These are phyloP conservation scores for Sporothrix variecibatus DNA, from an alignment of 2,329 filamentous ascomycete species.

Conservation along the genomic window DNA sequence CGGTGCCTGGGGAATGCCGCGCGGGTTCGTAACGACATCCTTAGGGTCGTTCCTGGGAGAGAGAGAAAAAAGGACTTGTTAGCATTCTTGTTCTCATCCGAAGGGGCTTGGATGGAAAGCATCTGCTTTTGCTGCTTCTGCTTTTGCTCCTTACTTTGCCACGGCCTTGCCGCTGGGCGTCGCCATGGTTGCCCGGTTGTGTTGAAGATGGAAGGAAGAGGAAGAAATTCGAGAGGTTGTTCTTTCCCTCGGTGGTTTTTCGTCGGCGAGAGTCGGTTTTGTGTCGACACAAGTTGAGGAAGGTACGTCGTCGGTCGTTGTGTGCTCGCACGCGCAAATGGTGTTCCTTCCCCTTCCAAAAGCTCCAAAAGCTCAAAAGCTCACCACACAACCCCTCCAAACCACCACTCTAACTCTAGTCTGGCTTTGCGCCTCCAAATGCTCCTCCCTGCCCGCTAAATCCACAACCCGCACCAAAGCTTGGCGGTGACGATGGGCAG, in stretches of 20 bases:
- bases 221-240: not conserved
- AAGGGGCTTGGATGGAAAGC: not conserved
- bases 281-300: not conserved
- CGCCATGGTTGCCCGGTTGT: slow-evolving; percentile 18
- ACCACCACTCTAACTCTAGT: not conserved
- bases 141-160: slow-evolving; percentile 37
- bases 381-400: slow-evolving; percentile 18
- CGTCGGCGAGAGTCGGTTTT: too few species aligned
- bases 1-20: slow-evolving; percentile 80
- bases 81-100: too few species aligned
- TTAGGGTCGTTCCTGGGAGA: slow-evolving; percentile 6
- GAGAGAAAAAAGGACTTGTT: too few species aligned
- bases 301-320: not conserved
- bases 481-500: slow-evolving; percentile 30
- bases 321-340: slow-evolving; percentile 5
- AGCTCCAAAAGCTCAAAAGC: slow-evolving; percentile 5
- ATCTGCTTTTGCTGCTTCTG: too few species aligned
- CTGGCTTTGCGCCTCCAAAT: not conserved
- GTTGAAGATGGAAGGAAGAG: too few species aligned
- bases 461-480: not conserved
- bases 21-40: slow-evolving; percentile 69
- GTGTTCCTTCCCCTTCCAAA: not conserved
- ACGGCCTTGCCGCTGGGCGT: slow-evolving; percentile 41
- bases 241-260: not conserved
- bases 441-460: not conserved